Percentiles rank a stretch among this genome's conserved stretches.
phyloP scores from a whole-genome alignment of 805 yeast species.

The Candida coleopterorum region DNA sequence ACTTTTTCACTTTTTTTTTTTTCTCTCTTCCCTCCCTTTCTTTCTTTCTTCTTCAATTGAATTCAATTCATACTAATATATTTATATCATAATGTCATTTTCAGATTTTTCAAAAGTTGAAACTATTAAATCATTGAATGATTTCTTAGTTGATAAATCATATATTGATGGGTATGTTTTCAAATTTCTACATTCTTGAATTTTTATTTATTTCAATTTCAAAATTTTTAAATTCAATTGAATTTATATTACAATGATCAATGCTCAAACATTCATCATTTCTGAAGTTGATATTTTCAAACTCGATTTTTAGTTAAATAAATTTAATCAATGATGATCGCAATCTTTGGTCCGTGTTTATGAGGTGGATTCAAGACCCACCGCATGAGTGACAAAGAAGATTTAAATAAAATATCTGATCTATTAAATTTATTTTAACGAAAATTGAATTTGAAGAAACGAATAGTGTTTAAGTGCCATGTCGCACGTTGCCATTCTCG shows the following conservation, averaged over 20 bases:
- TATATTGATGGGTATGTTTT: conserved; percentile 90
- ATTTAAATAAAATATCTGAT: conserved; percentile 27
- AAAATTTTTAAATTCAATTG: not conserved
- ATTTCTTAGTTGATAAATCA: conserved; percentile 85
- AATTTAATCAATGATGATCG: conserved; percentile 53
- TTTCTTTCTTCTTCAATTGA: conserved; percentile 3
- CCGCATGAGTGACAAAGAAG: conserved; percentile 79
- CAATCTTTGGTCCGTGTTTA: conserved; percentile 91
- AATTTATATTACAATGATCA: too few species aligned
- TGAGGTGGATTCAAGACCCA: conserved; percentile 96
- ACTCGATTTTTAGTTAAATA: not conserved
- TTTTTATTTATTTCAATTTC: too few species aligned
- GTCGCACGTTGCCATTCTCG: too few species aligned
- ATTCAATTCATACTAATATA: conserved; percentile 6
- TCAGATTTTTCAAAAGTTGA: conserved; percentile 78
- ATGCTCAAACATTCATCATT: too few species aligned
- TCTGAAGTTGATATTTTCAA: too few species aligned
- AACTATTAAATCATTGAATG: conserved; percentile 61
- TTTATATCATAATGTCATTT: conserved; percentile 54
- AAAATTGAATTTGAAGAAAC: too few species aligned
- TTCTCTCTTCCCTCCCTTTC: conserved; percentile 1
- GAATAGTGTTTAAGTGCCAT: too few species aligned
- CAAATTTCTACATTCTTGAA: not conserved
- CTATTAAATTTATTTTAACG: not conserved
- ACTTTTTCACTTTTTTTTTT: conserved; percentile 1